Percentiles rank a stretch among this genome's conserved stretches.
Conservation (phyloP, 2,329 filamentous ascomycete species). For the Clonostachys chloroleuca region DNA sequence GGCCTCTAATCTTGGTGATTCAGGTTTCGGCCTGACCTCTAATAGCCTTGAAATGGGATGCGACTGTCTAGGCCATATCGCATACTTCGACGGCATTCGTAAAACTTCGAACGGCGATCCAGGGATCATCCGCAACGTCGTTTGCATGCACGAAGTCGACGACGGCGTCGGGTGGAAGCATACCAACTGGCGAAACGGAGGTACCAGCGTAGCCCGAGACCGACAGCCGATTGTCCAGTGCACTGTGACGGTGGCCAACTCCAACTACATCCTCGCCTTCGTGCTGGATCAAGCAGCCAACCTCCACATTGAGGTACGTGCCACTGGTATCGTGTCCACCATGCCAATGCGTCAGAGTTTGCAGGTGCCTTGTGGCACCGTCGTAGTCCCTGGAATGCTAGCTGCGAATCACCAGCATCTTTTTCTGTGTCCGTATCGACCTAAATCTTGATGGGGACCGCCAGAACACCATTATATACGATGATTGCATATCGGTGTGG, state of each 20-base stretch:
- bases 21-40: conserved; percentile 59
- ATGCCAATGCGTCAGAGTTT: conserved; percentile 50
- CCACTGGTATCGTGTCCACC: conserved; percentile 35
- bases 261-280: conserved; percentile 45
- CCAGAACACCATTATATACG: conserved; percentile 25
- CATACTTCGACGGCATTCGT: conserved; percentile 55
- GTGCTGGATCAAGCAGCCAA: conserved; percentile 48
- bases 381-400: conserved; percentile 55
- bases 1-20: conserved; percentile 69
- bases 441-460: conserved; percentile 52
- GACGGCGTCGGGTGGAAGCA: conserved; percentile 59
- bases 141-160: conserved; percentile 26
- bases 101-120: conserved; percentile 48
- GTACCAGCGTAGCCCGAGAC: conserved; percentile 48
- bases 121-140: conserved; percentile 34
- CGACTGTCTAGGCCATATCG: conserved; percentile 65
- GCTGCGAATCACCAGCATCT: conserved; percentile 66
- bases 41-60: conserved; percentile 67
- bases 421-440: conserved; percentile 59
- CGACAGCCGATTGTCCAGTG: conserved; percentile 56
- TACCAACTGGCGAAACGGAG: conserved; percentile 51
- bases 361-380: conserved; percentile 49
- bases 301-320: conserved; percentile 21
- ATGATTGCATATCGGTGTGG: conserved; percentile 2
- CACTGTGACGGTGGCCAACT: conserved; percentile 59